Percentiles rank a stretch among this genome's conserved stretches.
These are phyloP conservation scores for Purshia tridentata DNA, from an alignment of 306 rosid species.

Conservation along the genomic window DNA sequence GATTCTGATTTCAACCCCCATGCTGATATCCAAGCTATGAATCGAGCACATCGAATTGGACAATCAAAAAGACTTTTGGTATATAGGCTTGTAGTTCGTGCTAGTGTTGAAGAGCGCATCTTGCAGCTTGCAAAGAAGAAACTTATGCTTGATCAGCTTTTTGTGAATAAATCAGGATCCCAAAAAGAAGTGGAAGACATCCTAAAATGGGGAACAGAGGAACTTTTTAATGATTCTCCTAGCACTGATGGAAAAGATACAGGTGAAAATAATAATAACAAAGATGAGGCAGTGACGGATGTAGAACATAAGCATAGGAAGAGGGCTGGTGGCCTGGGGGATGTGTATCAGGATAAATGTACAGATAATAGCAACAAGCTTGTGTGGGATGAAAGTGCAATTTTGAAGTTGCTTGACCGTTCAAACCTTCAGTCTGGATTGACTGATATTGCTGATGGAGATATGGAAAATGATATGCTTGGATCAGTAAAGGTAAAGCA, in stretches of 20 bases:
- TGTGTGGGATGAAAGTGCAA: constrained; percentile 96
- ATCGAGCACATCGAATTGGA: constrained; percentile 99
- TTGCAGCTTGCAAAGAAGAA: constrained; percentile 99
- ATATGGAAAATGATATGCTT: constrained; percentile 88
- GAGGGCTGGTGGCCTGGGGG: constrained; percentile 93
- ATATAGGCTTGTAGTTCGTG: constrained; percentile 97
- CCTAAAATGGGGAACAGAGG: constrained; percentile 98
- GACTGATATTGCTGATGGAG: constrained; percentile 82
- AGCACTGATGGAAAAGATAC: constrained; percentile 56
- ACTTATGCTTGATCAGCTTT: constrained; percentile 98
- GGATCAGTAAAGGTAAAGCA: constrained; percentile 89
- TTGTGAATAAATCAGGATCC: constrained; percentile 94
- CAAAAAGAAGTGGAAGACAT: constrained; percentile 98
- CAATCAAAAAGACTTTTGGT: constrained; percentile 97
- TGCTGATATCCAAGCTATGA: constrained; percentile 99
- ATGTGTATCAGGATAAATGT: constrained; percentile 91
- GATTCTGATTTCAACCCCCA: constrained; percentile 99
- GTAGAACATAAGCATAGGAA: constrained; percentile 80
- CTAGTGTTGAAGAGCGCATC: constrained; percentile 99
- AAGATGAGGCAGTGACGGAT: constrained; percentile 72
- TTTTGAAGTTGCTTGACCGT: constrained; percentile 91
- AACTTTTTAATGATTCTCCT: constrained; percentile 76
- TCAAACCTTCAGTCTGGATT: constrained; percentile 78
- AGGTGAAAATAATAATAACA: constrained; percentile 62
- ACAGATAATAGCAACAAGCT: constrained; percentile 75